These are phyloP conservation scores for Novymonas esmeraldas DNA, from an alignment of 208 protist species.

Conservation along the genomic window DNA sequence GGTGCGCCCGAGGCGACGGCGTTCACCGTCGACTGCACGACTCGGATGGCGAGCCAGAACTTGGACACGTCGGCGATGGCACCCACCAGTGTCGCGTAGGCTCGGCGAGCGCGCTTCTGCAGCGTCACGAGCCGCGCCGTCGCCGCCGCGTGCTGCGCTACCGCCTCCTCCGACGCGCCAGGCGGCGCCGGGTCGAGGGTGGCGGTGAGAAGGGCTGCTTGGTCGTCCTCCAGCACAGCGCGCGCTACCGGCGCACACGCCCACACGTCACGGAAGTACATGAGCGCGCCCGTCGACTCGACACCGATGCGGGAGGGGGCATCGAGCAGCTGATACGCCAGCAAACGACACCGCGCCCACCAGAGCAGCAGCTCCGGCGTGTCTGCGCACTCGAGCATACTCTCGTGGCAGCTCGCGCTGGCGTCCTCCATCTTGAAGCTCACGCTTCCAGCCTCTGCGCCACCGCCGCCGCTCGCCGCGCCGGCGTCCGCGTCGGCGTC, in stretches of 20 bases:
- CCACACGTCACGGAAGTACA: slow-evolving; percentile 71
- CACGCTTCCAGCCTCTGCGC: background rate
- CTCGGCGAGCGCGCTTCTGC: slow-evolving; percentile 15
- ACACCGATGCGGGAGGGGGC: slow-evolving; percentile 38
- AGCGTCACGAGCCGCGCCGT: slow-evolving; percentile 1
- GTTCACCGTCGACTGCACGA: slow-evolving; percentile 26
- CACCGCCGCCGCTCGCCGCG: background rate
- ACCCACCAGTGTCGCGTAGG: slow-evolving; percentile 65
- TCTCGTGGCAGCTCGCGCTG: slow-evolving; percentile 42
- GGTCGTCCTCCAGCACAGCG: slow-evolving; percentile 43
- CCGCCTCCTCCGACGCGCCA: background rate
- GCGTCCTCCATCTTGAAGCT: slow-evolving; percentile 28
- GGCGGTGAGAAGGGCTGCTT: slow-evolving; percentile 19
- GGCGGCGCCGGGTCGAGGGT: slow-evolving; percentile 10
- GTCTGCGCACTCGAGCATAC: slow-evolving; percentile 49
- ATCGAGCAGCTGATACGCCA: slow-evolving; percentile 52
- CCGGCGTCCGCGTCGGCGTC: background rate
- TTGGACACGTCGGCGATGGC: slow-evolving; percentile 71
- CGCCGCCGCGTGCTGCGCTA: background rate
- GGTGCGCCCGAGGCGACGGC: slow-evolving; percentile 32
- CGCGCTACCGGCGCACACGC: slow-evolving; percentile 41
- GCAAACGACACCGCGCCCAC: slow-evolving; percentile 83
- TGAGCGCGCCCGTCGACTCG: slow-evolving; percentile 40
- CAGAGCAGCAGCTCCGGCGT: slow-evolving; percentile 53
- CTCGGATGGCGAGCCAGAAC: slow-evolving; percentile 40